Conservation (phyloP, 1,284 basidiomycete genomes). For the Cryptococcus hybrid region DNA sequence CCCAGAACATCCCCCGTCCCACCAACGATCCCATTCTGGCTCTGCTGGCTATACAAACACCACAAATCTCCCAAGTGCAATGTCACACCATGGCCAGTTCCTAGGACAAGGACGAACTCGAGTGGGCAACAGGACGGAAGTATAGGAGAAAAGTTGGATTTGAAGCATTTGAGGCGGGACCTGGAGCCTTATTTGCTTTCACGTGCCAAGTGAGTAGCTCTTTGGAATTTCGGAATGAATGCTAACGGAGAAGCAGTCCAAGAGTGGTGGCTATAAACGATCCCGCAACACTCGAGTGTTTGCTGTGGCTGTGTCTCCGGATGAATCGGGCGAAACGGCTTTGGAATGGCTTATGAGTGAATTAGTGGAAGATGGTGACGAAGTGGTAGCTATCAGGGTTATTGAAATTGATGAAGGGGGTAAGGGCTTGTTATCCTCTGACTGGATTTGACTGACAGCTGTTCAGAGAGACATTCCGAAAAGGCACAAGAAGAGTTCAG, state of each 20-base stretch:
- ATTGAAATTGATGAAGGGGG: conserved; percentile 77
- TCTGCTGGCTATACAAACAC: conserved; percentile 1
- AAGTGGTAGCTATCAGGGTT: conserved; percentile 87
- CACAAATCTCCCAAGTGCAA: conserved; percentile 14
- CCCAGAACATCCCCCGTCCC: conserved; percentile 2
- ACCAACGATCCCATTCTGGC: neutral
- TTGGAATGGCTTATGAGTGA: conserved; percentile 85
- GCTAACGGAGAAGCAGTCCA: conserved; percentile 56
- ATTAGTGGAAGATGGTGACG: conserved; percentile 89
- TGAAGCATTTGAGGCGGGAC: conserved; percentile 72
- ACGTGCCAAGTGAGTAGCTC: conserved; percentile 50
- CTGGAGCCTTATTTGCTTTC: conserved; percentile 51
- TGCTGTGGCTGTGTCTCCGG: conserved; percentile 82
- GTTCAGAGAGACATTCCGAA: conserved; percentile 61
- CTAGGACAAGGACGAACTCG: conserved; percentile 32
- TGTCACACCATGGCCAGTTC: conserved; percentile 17
- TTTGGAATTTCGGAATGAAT: neutral
- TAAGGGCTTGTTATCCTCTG: conserved; percentile 43
- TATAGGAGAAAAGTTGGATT: conserved; percentile 85
- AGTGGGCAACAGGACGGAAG: conserved; percentile 48
- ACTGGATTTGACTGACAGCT: conserved; percentile 8
- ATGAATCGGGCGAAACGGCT: conserved; percentile 81
- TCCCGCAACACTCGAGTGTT: conserved; percentile 82
- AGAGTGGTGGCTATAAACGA: conserved; percentile 76
- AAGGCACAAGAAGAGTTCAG: conserved; percentile 70